Percentiles rank a stretch among this genome's conserved stretches.
Conservation (phyloP, 1,139 yeast species). For the Saccharomyces hybrid region DNA sequence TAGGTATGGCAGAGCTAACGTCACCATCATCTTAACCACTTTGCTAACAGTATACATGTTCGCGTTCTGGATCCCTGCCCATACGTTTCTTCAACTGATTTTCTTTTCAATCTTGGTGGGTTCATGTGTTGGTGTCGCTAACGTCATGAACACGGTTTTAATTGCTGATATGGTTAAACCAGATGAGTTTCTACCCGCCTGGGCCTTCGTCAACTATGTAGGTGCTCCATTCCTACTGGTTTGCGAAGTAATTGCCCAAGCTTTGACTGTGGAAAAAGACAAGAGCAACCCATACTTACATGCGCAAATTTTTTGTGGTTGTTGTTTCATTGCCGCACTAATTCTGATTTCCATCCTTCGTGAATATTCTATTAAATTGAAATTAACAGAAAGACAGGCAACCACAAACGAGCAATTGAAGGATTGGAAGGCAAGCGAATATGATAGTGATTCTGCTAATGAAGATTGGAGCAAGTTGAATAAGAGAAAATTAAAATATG, state of each 20-base stretch:
- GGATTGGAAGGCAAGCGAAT: slow-evolving; percentile 10
- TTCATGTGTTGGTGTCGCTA: slow-evolving; percentile 52
- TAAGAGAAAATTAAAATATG: slow-evolving; percentile 24
- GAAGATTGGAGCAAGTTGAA: slow-evolving; percentile 12
- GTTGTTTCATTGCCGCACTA: slow-evolving; percentile 37
- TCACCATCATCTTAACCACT: slow-evolving; percentile 33
- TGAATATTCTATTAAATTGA: slow-evolving; percentile 36
- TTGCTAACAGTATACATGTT: slow-evolving; percentile 29
- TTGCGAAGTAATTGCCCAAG: slow-evolving; percentile 48
- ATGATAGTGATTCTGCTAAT: slow-evolving; percentile 7
- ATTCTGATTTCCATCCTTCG: slow-evolving; percentile 34
- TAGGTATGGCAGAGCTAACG: slow-evolving; percentile 49
- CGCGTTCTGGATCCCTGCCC: slow-evolving; percentile 43
- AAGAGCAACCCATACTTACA: slow-evolving; percentile 43
- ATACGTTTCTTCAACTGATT: slow-evolving; percentile 43
- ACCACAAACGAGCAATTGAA: slow-evolving; percentile 9
- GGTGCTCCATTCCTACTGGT: slow-evolving; percentile 42
- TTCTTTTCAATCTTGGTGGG: slow-evolving; percentile 52
- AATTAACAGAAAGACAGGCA: slow-evolving; percentile 15
- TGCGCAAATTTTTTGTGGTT: slow-evolving; percentile 56
- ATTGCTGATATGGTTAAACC: slow-evolving; percentile 49
- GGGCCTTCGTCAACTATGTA: slow-evolving; percentile 49
- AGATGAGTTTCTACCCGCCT: slow-evolving; percentile 47
- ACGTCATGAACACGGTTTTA: slow-evolving; percentile 54
- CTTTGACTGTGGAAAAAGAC: slow-evolving; percentile 34